Conservation (phyloP, 2,329 filamentous ascomycete genomes). For the Aspergillus ruber region DNA sequence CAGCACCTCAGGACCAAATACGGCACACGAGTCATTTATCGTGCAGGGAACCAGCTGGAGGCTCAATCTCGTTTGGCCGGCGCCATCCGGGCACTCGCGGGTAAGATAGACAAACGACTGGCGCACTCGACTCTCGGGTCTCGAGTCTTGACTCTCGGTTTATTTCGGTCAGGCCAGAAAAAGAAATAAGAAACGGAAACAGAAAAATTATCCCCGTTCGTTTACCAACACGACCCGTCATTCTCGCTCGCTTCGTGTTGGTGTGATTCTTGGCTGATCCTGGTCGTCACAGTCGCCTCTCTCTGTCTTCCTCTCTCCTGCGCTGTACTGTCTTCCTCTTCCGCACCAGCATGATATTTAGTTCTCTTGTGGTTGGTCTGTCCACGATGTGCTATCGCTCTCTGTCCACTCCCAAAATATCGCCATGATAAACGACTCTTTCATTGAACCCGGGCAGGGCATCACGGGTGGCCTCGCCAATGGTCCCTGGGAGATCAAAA, state of each 20-base stretch:
- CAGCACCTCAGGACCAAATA: no score
- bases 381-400: not conserved
- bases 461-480: slow-evolving; percentile 33
- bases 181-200: not conserved
- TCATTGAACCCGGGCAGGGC: slow-evolving; percentile 23
- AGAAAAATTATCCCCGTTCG: not conserved
- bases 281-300: not conserved
- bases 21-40: no score
- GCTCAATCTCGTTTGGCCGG: no score
- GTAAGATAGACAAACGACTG: no score
- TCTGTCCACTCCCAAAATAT: not conserved
- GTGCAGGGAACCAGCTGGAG: no score
- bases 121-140: no score
- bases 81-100: no score
- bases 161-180: no score
- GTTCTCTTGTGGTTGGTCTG: not conserved
- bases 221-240: not conserved
- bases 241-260: slow-evolving; percentile 7
- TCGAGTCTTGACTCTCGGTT: no score
- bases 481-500: slow-evolving; percentile 30
- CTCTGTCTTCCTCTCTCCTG: slow-evolving; percentile 1
- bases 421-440: slow-evolving; percentile 19
- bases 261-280: not conserved
- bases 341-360: not conserved
- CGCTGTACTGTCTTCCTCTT: slow-evolving; percentile 1